phyloP scores from a whole-genome alignment of 164 flowering plant genomes.

The Chloranthus sessilifolius region DNA sequence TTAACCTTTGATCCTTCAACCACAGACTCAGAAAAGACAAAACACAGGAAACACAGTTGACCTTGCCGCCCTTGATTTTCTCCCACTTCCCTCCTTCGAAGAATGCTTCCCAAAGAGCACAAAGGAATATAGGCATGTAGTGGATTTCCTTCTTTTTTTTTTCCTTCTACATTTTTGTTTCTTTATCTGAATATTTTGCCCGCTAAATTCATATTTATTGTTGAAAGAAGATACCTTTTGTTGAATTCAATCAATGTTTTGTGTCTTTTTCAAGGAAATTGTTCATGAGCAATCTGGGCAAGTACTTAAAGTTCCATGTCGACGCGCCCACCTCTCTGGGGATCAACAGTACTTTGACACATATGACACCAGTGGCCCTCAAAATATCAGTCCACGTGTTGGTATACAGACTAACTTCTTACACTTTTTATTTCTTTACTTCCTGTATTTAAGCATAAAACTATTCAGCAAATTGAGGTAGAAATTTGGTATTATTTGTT shows the following conservation, averaged over 20 bases:
- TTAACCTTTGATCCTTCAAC: conserved; percentile 71
- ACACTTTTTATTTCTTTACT: too few species aligned
- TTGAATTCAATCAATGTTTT: too few species aligned
- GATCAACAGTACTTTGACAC: conserved; percentile 79
- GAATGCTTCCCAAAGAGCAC: conserved; percentile 78
- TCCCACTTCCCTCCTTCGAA: conserved; percentile 66
- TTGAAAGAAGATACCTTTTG: too few species aligned
- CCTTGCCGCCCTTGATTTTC: conserved; percentile 70
- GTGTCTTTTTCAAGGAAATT: conserved; percentile 61
- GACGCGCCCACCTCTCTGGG: conserved; percentile 79
- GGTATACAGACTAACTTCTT: too few species aligned
- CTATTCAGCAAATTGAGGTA: too few species aligned
- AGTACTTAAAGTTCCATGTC: conserved; percentile 83
- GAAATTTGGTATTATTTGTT: too few species aligned
- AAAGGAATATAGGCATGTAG: conserved; percentile 55
- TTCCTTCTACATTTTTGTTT: too few species aligned
- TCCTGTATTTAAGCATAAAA: too few species aligned
- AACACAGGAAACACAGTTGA: conserved; percentile 61
- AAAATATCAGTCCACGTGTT: conserved; percentile 58
- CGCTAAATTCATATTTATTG: too few species aligned
- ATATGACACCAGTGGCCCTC: conserved; percentile 98
- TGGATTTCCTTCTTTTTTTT: too few species aligned
- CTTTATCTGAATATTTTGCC: too few species aligned
- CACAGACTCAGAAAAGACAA: conserved; percentile 37
- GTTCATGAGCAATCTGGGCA: conserved; percentile 85